Base-by-base conservation (phyloP, 768 basidiomycete genomes). In the Tricholoma matsutake region DNA sequence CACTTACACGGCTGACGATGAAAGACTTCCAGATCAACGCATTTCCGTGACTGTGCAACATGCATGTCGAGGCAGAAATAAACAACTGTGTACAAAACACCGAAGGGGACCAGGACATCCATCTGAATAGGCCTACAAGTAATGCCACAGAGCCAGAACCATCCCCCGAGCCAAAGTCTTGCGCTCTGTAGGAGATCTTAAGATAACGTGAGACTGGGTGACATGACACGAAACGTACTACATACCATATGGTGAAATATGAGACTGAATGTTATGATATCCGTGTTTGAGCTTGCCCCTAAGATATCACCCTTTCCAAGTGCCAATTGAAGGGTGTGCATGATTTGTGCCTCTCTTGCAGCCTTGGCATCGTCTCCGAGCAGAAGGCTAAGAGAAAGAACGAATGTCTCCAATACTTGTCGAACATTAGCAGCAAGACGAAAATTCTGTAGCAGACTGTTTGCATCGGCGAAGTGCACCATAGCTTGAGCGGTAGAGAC, bases 11-110 rank as follows among this genome's bases (percentile, higher is more conserved):
- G 39, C 89, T 86, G 58, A 89, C 74, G 18, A 90, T 78, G 67
- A 92, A 92, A 18, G 85, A 80, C 64, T 83, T 83, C 91, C 90
- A 93, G 32, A 91, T 67, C 63, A 57, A 74, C 60, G 67, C 72
- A 63, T 64, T 75, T 28, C 65, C 60, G 6, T 64, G 53, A 58
- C 71, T 82, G 68, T 89, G 86, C 1, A 83, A 78, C 20, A 92
- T 74, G 65, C 84, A 88, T 6, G 81, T 81, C 61, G 89, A 74
- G 3, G 87, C 84, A 3, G 88, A 79, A 18, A 86, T 74, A 29
- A 92, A 74, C 49, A 91, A 70, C 65, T 91, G 91, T 0, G 84
- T 86, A 61, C 86, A 88, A 68, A 88, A 91, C 20, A 81, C 82
- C 2, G 78, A 76, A 18, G 87, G 80, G 18, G 86, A 75, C 85